phyloP scores from a whole-genome alignment of 1,139 yeast species.

The Candida sanyaensis region DNA sequence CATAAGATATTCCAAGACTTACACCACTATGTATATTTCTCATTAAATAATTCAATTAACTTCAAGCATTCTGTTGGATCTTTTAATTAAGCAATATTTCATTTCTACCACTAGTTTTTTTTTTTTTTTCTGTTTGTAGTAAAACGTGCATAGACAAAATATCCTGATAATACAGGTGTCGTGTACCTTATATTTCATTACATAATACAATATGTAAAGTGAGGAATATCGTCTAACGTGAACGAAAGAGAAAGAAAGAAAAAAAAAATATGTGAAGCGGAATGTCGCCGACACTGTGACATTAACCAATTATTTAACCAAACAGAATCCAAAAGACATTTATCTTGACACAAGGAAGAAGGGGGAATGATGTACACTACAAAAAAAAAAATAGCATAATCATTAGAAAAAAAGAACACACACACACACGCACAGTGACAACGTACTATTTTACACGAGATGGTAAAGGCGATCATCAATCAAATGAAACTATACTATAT shows the following conservation, averaged over 20 bases:
- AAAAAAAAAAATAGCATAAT: background rate
- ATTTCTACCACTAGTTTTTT: background rate
- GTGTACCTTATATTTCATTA: background rate
- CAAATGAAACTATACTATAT: too few species aligned
- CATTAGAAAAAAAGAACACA: background rate
- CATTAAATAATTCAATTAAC: too few species aligned
- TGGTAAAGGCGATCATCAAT: too few species aligned
- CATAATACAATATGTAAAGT: background rate
- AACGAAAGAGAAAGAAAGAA: background rate
- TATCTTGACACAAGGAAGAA: background rate
- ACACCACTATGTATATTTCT: too few species aligned
- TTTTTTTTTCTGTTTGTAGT: background rate
- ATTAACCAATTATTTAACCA: too few species aligned
- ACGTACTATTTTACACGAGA: too few species aligned
- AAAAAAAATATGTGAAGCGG: background rate
- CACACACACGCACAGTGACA: background rate
- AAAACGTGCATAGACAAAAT: background rate
- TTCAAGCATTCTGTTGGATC: too few species aligned
- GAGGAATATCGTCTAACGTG: background rate
- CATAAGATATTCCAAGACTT: too few species aligned
- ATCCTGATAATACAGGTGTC: background rate
- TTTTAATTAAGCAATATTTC: too few species aligned
- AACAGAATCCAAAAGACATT: background rate
- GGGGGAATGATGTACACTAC: background rate
- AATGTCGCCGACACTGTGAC: constrained; percentile 1